Evolutionary conservation across 345 rosid genomes (phyloP), one percentile per base, ranked within the genome.

Genomic region (Nephelium lappaceum): DNA sequence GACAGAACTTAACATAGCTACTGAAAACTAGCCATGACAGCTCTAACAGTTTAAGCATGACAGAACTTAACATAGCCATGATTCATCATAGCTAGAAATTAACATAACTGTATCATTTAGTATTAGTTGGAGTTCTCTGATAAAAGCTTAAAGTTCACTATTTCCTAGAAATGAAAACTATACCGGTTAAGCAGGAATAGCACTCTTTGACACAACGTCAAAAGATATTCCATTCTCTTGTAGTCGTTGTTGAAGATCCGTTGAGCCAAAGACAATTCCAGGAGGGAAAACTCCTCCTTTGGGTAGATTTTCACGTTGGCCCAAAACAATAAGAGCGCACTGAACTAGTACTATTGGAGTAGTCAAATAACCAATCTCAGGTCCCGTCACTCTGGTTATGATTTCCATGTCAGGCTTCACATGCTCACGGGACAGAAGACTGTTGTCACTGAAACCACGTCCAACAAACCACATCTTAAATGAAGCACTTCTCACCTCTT

Each of bases 381-480:
- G 98, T 83, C 98, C 98, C 81, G 69, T 84, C 5, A 93, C 87
- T 80, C 97, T 85, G 16, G 98, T 93, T 80, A 89, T 81, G 38
- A 95, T 84, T 69, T 92, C 91, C 82, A 82, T 80, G 79, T 92
- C 97, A 16, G 91, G 93, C 80, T 87, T 89, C 24, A 58, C 53
- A 19, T 86, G 85, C 51, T 82, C 82, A 69, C 80, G 79, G 11
- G 92, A 89, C 72, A 77, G 84, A 8, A 83, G 83, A 58, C 73
- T 83, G 66, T 60, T 72, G 47, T 92, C 85, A 41, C 98, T 91
- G 70, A 78, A 95, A 47, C 98, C 98, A 24, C 83, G 89, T 11
- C 93, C 98, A 5, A 95, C 79, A 68, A 93, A 93, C 98, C 94
- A 91, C 98, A 95, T 93, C 80, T 93, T 92, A 53, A 93, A 95